Evolutionary conservation across 805 yeast species (phyloP), one percentile per base, ranked within the genome.

Genomic region (Starmerella apicola): DNA sequence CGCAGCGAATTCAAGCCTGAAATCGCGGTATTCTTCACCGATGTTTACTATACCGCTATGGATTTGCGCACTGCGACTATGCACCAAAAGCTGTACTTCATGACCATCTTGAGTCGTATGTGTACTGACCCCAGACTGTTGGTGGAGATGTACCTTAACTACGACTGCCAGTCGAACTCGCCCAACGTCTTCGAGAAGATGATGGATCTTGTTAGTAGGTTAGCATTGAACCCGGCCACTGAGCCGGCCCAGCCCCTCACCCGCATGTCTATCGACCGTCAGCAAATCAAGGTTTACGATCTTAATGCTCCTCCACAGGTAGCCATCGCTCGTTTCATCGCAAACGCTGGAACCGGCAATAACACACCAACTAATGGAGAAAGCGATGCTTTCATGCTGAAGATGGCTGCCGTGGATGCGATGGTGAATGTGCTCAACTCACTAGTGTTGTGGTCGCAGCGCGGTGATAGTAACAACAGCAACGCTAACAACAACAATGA

Each of bases 61-160:
- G 97, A 88, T 54, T 73, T 91, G 76, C 81, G 78, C 54, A 76
- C 94, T 2, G 81, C 96, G 1, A 83, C 95, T 0, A 64, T 86
- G 8, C 96, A 88, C 58, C 98, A 93, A 61, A 85, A 88, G 57
- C 71, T 93, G 56, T 88, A 85, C 53, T 72, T 88, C 48, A 65
- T 93, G 44, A 72, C 79, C 10, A 70, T 88, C n/a, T 68, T 93
- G 20, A 81, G 81, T 51, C 70, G 94, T 49, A 61, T 91, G 28
- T 80, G 94, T 56, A 75, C 76, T 48, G 95, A 88, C 61, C 94
- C 97, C 32, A 71, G 94, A 45, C 78, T 93, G 16, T 64, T 93
- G 46, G 83, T 93, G 43, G 99, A 91, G 62, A 75, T 91, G 43
- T 91, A 88, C 56, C 69, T 91, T 53, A 91, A 91, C 60, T 93